Evolutionary conservation across 805 yeast genomes (phyloP), one percentile per base, ranked within the genome.

Genomic region (Hanseniaspora vineae): DNA sequence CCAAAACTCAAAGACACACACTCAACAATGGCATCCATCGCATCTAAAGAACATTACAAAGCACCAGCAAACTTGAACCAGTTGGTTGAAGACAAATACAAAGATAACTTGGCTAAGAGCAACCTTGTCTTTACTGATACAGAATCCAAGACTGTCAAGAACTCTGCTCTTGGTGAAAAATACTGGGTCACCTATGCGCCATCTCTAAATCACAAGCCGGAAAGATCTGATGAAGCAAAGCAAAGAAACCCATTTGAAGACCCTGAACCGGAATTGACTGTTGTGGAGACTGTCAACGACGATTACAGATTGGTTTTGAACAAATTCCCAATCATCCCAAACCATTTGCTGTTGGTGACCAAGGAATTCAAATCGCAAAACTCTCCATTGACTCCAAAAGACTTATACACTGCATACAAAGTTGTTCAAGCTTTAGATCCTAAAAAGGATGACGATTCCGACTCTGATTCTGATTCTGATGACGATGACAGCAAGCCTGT

Each of bases 251-350:
- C 97, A 2, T 90, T 92, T 66, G 73, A 74, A 44, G 74, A 78
- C 18, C 90, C 95, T 0, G 96, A 85, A 54, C 84, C 84, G 5
- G 81, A 77, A 50, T 66, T 89, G 42, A 77, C 87, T 0, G 71
- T 89, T 9, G 55, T 77, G 23, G 71, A 71, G 43, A 71, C 74
- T 49, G 57, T 52, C 17, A 70, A 68, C 3, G 64, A 63, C 14
- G 66, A 75, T 31, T 77, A 81, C 58, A 70, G 78, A 52, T 63
- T 90, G 33, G 77, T 90, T 6, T 73, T 87, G 54, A 90, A 90
- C 70, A 92, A 90, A 64, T 92, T 76, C 64, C 95, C 97, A 10
- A 81, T 89, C 37, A 75, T 82, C 4, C 78, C 84, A 42, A 76
- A 80, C 56, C 98, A 90, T 62, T 74, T 85, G 48, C 68, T 92